Percentiles rank a stretch among this genome's conserved stretches.
These are phyloP conservation scores for Huntiella savannae DNA, from an alignment of 2,329 filamentous ascomycete genomes.

Conservation along the genomic window DNA sequence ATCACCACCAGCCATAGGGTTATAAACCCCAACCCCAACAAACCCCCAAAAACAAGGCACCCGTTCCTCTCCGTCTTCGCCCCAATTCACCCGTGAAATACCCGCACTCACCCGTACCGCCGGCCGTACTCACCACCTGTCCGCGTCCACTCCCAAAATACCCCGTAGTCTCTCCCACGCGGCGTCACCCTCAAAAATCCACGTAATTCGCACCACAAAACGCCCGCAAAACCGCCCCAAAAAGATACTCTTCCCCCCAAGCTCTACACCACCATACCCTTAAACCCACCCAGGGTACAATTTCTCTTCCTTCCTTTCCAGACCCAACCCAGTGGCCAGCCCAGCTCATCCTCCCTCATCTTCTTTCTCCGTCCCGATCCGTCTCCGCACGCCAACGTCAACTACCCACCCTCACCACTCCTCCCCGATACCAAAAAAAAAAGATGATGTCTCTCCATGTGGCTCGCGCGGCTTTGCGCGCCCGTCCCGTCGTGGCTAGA, in stretches of 20 bases:
- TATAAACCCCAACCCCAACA: not conserved
- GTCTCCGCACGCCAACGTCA: not conserved
- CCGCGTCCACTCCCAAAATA: too few relatives aligned
- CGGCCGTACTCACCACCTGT: too few relatives aligned
- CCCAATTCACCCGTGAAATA: constrained; percentile 10
- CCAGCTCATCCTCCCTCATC: constrained; percentile 2
- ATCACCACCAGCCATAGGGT: too few relatives aligned
- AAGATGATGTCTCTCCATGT: constrained; percentile 88
- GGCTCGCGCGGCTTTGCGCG: constrained; percentile 75
- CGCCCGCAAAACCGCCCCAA: too few relatives aligned
- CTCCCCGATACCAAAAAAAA: constrained; percentile 16
- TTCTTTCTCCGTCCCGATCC: constrained; percentile 2
- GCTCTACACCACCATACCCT: too few relatives aligned
- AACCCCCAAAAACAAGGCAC: not conserved
- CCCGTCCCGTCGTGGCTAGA: constrained; percentile 51
- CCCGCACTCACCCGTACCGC: not conserved
- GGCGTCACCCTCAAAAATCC: too few relatives aligned
- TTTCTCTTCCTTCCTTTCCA: too few relatives aligned
- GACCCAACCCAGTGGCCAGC: not conserved
- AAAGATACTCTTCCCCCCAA: too few relatives aligned
- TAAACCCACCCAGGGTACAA: too few relatives aligned
- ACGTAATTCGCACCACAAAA: too few relatives aligned
- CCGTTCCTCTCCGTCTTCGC: constrained; percentile 3
- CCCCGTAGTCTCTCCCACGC: too few relatives aligned
- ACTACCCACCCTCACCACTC: constrained; percentile 11